Evolutionary conservation across 2,329 filamentous ascomycete genomes (phyloP).

Genomic region (Stagonosporopsis cucurbitacearum): DNA sequence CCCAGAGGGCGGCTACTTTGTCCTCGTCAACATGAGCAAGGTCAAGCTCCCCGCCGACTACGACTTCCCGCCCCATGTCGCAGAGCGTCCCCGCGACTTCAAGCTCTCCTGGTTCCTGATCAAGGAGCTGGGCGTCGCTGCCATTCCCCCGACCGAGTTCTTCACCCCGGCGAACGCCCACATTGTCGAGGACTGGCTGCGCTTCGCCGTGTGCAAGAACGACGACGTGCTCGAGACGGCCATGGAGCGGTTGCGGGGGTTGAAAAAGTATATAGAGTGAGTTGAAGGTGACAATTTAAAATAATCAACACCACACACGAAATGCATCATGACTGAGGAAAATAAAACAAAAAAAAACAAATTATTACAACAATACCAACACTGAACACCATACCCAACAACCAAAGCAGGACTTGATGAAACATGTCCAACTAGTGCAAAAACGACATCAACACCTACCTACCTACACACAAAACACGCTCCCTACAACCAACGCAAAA

Average conservation of each 20-base stretch:
- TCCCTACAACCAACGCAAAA: too few relatives aligned
- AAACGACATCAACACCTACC: too few relatives aligned
- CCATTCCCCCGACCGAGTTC: constrained; percentile 96
- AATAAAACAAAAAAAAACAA: too few relatives aligned
- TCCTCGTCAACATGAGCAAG: constrained; percentile 90
- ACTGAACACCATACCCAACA: too few relatives aligned
- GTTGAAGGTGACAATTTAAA: too few relatives aligned
- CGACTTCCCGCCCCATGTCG: constrained; percentile 87
- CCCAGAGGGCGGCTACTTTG: constrained; percentile 96
- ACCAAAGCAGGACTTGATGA: too few relatives aligned
- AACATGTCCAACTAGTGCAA: too few relatives aligned
- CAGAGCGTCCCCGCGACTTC: constrained; percentile 86
- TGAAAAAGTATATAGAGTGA: constrained; percentile 57
- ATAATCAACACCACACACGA: too few relatives aligned
- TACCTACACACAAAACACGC: too few relatives aligned
- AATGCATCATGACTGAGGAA: too few relatives aligned
- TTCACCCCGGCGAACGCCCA: constrained; percentile 85
- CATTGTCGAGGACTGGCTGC: constrained; percentile 89
- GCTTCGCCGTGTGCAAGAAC: constrained; percentile 96
- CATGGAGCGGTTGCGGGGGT: constrained; percentile 56
- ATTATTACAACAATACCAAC: not conserved
- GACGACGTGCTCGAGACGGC: constrained; percentile 71
- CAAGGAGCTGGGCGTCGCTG: constrained; percentile 92
- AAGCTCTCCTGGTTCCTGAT: constrained; percentile 97
- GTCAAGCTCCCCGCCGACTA: constrained; percentile 85